Conservation (phyloP, 1,284 basidiomycete genomes). For the Apiotrichum sp. region DNA sequence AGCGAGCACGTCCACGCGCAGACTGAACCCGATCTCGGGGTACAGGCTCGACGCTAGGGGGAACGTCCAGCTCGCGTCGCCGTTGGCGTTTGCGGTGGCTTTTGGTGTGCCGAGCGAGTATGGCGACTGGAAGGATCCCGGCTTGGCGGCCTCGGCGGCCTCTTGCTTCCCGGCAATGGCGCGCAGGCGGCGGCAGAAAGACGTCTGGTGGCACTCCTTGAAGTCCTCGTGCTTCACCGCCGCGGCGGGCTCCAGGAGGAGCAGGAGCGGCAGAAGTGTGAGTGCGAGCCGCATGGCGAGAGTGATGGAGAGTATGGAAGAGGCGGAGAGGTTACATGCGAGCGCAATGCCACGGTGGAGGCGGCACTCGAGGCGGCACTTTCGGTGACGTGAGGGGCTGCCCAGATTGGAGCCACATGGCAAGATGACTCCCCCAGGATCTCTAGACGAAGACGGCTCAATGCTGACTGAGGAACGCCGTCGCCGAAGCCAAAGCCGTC, state of each 20-base stretch:
- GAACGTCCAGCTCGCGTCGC: conserved; percentile 51
- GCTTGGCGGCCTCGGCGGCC: conserved; percentile 35
- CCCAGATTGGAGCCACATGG: too few species aligned
- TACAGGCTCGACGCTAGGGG: conserved; percentile 70
- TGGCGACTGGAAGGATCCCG: conserved; percentile 65
- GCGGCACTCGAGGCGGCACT: too few species aligned
- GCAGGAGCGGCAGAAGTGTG: conserved; percentile 8
- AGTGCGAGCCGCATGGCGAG: conserved; percentile 12
- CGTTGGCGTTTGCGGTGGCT: conserved; percentile 48
- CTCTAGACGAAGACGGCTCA: too few species aligned
- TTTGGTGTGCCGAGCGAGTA: conserved; percentile 64
- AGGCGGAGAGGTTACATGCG: not conserved
- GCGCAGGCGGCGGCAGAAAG: conserved; percentile 83
- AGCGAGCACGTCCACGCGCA: conserved; percentile 72
- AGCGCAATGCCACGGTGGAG: too few species aligned
- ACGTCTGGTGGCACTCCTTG: conserved; percentile 82
- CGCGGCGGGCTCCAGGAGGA: conserved; percentile 6
- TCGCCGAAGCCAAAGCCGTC: too few species aligned
- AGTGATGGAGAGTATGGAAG: not conserved
- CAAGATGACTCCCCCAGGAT: too few species aligned
- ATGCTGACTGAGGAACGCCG: too few species aligned
- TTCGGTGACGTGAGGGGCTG: too few species aligned
- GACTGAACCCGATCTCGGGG: conserved; percentile 69
- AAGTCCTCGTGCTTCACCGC: conserved; percentile 64
- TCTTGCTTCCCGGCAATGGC: conserved; percentile 66